Evolutionary conservation across 225 moss, liverwort and hornwort species (phyloP), one percentile per base, ranked within the genome.

Genomic region (Climacium dendroides): DNA sequence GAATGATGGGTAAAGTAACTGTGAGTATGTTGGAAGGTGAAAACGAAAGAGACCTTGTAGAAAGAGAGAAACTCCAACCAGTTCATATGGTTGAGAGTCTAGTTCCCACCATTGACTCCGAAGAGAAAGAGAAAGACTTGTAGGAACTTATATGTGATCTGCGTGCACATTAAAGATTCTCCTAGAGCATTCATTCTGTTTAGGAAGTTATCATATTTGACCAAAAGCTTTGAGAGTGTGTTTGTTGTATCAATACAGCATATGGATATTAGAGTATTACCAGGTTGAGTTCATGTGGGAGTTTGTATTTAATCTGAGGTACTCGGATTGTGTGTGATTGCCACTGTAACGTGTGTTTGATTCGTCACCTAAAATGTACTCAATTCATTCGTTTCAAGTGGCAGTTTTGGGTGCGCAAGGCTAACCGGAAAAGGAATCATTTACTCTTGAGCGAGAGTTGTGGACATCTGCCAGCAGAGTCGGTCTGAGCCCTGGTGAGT

Each of bases 361-460:
- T 61, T 45, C 20, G 22, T 45, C 10, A 45, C 19, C 9, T 22
- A 3, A 45, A 60, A 43, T 45, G 15, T 61, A 22, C 30, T 9
- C 19, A 8, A 1, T 10, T 32, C 15, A 4, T 61, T 32, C 18
- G 15, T 45, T 30, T 22, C 43, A 6, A 20, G 60, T 43, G 19
- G 59, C 79, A 43, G 14, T 43, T 79, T 9, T 43, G 19, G 29
- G 19, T 29, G 41, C 16, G 5, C 39, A 13, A 3, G 1, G 7
- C 0, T 3, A 5, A 2, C 2, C 3, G 8, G 1, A 19, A 13
- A 41, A 3, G 25, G 14, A 47, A 61, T 11, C 5, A 47, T 34
- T 15, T 48, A 48, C 7, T 7, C 15, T 34, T 7, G 3, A 16
- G 23, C 23, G 22, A 17, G 1, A 0, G 0, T 0, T 1, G 0